phyloP scores from a whole-genome alignment of 768 basidiomycete genomes.

The Pisolithus sp. region DNA sequence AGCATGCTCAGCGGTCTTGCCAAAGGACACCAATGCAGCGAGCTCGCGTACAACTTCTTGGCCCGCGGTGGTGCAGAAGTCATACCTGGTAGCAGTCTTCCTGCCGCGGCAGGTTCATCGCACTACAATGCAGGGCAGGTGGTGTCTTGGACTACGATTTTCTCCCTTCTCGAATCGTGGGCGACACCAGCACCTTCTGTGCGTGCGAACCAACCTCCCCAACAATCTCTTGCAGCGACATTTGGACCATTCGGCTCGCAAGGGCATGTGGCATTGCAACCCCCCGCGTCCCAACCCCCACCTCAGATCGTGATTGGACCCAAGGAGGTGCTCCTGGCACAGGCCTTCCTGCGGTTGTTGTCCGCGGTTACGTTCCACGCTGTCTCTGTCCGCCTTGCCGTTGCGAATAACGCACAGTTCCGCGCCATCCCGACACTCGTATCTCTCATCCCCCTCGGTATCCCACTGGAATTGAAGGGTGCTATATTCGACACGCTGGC shows the following conservation, averaged over 20 bases:
- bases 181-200: constrained; percentile 44
- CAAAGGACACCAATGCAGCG: constrained; percentile 79
- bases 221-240: constrained; percentile 32
- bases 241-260: constrained; percentile 27
- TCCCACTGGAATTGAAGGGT: constrained; percentile 90
- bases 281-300: constrained; percentile 32
- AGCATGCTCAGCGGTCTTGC: constrained; percentile 85
- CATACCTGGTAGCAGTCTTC: constrained; percentile 51
- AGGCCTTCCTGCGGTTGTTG: constrained; percentile 75
- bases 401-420: constrained; percentile 71
- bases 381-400: constrained; percentile 68
- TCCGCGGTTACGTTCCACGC: constrained; percentile 72
- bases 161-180: constrained; percentile 73
- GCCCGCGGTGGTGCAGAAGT: constrained; percentile 69
- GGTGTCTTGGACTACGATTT: constrained; percentile 75
- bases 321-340: constrained; percentile 72
- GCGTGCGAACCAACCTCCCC: constrained; percentile 38
- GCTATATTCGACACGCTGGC: constrained; percentile 74
- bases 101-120: constrained; percentile 32
- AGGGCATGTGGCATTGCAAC: constrained; percentile 24
- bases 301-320: constrained; percentile 45
- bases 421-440: constrained; percentile 77
- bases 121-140: constrained; percentile 44
- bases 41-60: constrained; percentile 85
- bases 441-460: constrained; percentile 66